Conservation (phyloP, 805 yeast species). For the Wickerhamomyces bisporus region DNA sequence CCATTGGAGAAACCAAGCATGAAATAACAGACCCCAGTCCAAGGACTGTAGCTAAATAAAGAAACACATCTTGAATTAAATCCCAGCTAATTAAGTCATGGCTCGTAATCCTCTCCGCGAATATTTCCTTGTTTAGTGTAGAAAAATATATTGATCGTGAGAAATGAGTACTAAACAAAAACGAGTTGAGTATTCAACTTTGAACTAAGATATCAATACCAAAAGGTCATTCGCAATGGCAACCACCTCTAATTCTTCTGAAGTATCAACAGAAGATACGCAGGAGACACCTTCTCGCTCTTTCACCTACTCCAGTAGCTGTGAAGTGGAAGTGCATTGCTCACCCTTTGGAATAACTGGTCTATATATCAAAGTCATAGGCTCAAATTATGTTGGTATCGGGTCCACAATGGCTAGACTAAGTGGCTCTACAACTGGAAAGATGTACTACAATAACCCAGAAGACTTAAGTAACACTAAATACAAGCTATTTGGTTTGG, state of each 20-base stretch:
- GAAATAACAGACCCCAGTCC: background rate
- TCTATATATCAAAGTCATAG: conserved; percentile 41
- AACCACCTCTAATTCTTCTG: background rate
- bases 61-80: no score
- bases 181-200: no score
- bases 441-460: conserved; percentile 42
- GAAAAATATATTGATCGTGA: no score
- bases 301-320: conserved; percentile 43
- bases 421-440: conserved; percentile 47
- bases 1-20: background rate
- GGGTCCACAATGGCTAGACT: conserved; percentile 54
- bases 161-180: no score
- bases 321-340: conserved; percentile 50
- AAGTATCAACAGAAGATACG: no score
- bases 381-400: conserved; percentile 46
- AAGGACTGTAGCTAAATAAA: background rate
- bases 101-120: background rate
- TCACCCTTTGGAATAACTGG: conserved; percentile 54
- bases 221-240: no score
- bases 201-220: no score
- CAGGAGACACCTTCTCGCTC: conserved; percentile 4
- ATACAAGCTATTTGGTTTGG: conserved; percentile 43
- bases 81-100: no score
- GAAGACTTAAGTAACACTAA: conserved; percentile 42
- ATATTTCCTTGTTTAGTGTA: no score